phyloP scores from a whole-genome alignment of 805 yeast genomes.

The Metschnikowia drakensbergensis region DNA sequence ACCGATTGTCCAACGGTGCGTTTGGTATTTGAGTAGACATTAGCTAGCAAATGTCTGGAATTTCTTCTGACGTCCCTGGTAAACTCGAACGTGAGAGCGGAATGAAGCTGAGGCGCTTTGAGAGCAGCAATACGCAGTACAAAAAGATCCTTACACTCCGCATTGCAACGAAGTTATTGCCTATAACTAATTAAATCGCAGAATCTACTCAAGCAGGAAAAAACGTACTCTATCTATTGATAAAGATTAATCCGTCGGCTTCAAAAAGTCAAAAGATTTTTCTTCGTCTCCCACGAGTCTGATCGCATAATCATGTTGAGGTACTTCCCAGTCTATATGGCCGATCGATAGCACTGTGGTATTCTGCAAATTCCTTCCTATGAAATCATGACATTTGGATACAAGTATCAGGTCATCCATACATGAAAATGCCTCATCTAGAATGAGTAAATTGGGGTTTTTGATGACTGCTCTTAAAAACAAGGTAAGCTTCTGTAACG shows the following conservation, averaged over 20 bases:
- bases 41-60: neutral
- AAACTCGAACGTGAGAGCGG: neutral
- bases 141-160: neutral
- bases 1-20: conserved; percentile 36
- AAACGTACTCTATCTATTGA: too few species aligned
- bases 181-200: too few species aligned
- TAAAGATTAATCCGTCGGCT: neutral
- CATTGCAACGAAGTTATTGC: neutral
- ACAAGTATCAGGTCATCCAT: conserved; percentile 56
- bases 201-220: too few species aligned
- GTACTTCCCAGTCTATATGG: conserved; percentile 78
- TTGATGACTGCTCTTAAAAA: conserved; percentile 76
- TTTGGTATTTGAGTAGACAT: conserved; percentile 31
- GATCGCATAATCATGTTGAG: conserved; percentile 52
- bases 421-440: conserved; percentile 92
- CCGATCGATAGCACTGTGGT: conserved; percentile 80
- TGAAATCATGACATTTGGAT: conserved; percentile 30
- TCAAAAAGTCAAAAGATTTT: conserved; percentile 18
- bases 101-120: neutral
- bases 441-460: conserved; percentile 69
- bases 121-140: neutral
- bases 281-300: conserved; percentile 30
- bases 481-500: conserved; percentile 74
- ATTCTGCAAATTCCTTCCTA: conserved; percentile 19
- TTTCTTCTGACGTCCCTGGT: neutral